Percentiles rank a stretch among this genome's conserved stretches.
Conservation (phyloP, 441 rosid genomes). For the Sinapis alba region DNA sequence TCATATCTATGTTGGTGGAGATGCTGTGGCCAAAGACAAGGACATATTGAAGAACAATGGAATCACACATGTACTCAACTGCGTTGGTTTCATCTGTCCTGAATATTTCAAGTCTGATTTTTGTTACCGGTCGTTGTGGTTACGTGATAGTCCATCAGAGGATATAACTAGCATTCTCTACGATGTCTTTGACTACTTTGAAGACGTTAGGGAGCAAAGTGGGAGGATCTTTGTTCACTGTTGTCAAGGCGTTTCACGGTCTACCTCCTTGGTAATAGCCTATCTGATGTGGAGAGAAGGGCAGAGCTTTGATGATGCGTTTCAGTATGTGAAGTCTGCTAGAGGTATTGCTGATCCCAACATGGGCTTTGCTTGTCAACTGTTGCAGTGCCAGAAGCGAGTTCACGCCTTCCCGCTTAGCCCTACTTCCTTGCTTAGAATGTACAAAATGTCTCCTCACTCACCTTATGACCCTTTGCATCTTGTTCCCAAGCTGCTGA, state of each 20-base stretch:
- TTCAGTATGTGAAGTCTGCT: constrained; percentile 92
- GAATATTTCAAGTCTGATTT: constrained; percentile 92
- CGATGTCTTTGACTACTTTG: constrained; percentile 97
- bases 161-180: constrained; percentile 95
- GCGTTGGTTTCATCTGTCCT: constrained; percentile 97
- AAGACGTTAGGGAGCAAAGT: constrained; percentile 87
- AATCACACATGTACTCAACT: constrained; percentile 88
- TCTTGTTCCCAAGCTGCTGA: constrained; percentile 90
- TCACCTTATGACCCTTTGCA: constrained; percentile 98
- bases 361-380: constrained; percentile 99
- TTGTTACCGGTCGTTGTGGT: constrained; percentile 91
- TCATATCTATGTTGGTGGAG: constrained; percentile 95
- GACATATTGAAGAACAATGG: constrained; percentile 77
- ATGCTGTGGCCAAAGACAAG: constrained; percentile 89
- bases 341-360: constrained; percentile 98
- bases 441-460: constrained; percentile 91
- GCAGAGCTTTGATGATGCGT: constrained; percentile 97
- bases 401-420: constrained; percentile 96
- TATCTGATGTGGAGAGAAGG: constrained; percentile 99
- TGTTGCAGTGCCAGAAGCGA: constrained; percentile 94
- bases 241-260: constrained; percentile 96
- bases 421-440: constrained; percentile 89
- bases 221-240: constrained; percentile 98
- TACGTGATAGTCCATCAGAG: constrained; percentile 97
- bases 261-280: constrained; percentile 95